Evolutionary conservation across 805 yeast genomes (phyloP).

Genomic region (Yarrowia bubula): DNA sequence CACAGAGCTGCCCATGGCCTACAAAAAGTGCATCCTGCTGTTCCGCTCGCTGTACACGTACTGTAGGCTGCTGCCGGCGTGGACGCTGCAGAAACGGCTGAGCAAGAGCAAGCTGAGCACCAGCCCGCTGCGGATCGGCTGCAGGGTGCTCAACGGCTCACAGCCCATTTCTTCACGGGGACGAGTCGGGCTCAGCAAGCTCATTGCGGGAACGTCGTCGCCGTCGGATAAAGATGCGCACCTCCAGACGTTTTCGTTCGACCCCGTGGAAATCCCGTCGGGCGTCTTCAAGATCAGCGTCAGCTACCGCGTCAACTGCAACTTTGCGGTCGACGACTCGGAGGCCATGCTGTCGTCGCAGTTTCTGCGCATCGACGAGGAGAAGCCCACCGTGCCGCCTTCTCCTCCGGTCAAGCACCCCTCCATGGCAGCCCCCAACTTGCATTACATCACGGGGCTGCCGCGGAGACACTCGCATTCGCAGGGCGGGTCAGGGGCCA

Average conservation of each 20-base stretch:
- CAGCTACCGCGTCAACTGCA: conserved; percentile 70
- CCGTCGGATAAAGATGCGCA: neutral
- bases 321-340: conserved; percentile 64
- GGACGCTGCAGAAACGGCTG: conserved; percentile 52
- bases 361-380: conserved; percentile 50
- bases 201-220: conserved; percentile 43
- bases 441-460: conserved; percentile 25
- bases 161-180: conserved; percentile 78
- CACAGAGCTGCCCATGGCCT: conserved; percentile 61
- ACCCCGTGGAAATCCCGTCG: conserved; percentile 69
- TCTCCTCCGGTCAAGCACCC: conserved; percentile 57
- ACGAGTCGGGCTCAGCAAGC: conserved; percentile 68
- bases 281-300: conserved; percentile 76
- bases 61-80: conserved; percentile 68
- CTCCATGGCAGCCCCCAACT: conserved; percentile 46
- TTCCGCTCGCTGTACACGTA: conserved; percentile 72
- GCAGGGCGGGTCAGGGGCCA: neutral
- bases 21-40: conserved; percentile 69
- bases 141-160: conserved; percentile 68
- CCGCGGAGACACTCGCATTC: conserved; percentile 17
- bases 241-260: conserved; percentile 43
- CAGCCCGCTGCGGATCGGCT: conserved; percentile 50
- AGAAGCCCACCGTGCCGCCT: conserved; percentile 26
- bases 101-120: conserved; percentile 42
- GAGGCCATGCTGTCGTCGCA: conserved; percentile 63